Evolutionary conservation across 2,329 filamentous ascomycete genomes (phyloP).

Genomic region (Aspergillus fischeri): DNA sequence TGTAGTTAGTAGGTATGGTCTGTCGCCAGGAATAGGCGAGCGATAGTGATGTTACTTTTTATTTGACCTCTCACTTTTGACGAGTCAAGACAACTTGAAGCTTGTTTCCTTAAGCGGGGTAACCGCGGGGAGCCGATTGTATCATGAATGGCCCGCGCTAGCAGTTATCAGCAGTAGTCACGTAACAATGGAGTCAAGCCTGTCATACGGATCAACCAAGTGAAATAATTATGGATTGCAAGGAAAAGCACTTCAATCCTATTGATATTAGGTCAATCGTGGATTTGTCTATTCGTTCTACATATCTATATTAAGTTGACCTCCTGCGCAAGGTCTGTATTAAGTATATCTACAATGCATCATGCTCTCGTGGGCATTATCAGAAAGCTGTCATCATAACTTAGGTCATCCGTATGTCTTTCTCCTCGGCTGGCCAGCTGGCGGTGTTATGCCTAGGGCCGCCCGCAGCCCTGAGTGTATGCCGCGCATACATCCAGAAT

Average conservation of each 20-base stretch:
- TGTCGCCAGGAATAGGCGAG: not conserved
- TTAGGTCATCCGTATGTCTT: slow-evolving; percentile 38
- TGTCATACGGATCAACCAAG: not conserved
- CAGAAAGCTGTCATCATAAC: not conserved
- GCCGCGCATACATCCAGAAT: slow-evolving; percentile 44
- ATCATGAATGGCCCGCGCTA: not conserved
- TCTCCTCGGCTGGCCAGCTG: slow-evolving; percentile 29
- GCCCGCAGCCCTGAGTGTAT: slow-evolving; percentile 18
- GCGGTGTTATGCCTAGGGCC: slow-evolving; percentile 22
- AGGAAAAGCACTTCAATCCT: not conserved
- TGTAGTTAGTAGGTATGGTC: slow-evolving; percentile 28
- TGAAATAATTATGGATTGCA: not conserved
- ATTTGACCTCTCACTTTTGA: not conserved
- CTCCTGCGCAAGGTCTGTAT: not conserved
- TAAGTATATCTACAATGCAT: not conserved
- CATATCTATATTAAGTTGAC: not conserved
- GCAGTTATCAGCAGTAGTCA: not conserved
- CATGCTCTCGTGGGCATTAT: not conserved
- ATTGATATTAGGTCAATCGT: not conserved
- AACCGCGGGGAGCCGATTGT: not conserved
- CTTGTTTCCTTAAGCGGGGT: not conserved
- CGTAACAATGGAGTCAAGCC: not conserved
- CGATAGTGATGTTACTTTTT: not conserved
- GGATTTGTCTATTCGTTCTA: not conserved
- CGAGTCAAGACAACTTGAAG: not conserved